A percentile compares a stretch with the other conserved stretches of the same genome.
phyloP scores from a whole-genome alignment of 371 early-diverging fungal species.

The Mortierella sp. region DNA sequence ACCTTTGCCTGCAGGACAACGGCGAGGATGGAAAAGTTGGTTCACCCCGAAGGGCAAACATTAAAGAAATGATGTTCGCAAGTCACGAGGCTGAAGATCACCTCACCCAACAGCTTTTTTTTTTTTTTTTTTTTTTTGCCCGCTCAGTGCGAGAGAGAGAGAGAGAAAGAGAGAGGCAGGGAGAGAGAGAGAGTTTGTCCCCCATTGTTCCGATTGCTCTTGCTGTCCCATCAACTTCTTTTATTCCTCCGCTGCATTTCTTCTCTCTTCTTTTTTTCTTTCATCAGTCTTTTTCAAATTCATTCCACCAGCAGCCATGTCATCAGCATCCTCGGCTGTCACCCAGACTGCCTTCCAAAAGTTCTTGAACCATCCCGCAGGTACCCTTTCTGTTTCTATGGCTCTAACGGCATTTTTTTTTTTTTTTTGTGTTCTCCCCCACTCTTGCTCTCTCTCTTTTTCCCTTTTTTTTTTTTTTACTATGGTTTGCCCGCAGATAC shows the following conservation, averaged over 20 bases:
- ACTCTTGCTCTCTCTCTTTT: not conserved
- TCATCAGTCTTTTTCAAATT: not conserved
- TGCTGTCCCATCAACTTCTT: not conserved
- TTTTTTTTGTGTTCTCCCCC: not conserved
- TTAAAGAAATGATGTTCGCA: no score
- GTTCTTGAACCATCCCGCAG: conserved; percentile 86
- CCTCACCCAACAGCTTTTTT: no score
- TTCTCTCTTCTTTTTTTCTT: not conserved
- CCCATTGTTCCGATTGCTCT: not conserved
- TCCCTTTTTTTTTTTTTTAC: not conserved
- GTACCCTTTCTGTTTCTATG: conserved; percentile 45
- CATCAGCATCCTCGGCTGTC: conserved; percentile 59
- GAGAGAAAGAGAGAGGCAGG: not conserved
- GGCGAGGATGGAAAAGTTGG: no score
- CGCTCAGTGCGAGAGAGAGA: not conserved
- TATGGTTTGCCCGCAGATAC: no score
- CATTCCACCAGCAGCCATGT: conserved; percentile 47
- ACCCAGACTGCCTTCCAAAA: conserved; percentile 65
- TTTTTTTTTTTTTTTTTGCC: not conserved
- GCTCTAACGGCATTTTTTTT: not conserved
- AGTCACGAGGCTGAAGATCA: no score
- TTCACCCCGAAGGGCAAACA: no score
- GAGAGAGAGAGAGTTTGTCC: not conserved
- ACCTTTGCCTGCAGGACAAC: no score
- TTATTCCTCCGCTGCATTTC: not conserved